A percentile compares a stretch with the other conserved stretches of the same genome.
phyloP scores from a whole-genome alignment of 2,329 filamentous ascomycete species.

The Lachnellula arida region DNA sequence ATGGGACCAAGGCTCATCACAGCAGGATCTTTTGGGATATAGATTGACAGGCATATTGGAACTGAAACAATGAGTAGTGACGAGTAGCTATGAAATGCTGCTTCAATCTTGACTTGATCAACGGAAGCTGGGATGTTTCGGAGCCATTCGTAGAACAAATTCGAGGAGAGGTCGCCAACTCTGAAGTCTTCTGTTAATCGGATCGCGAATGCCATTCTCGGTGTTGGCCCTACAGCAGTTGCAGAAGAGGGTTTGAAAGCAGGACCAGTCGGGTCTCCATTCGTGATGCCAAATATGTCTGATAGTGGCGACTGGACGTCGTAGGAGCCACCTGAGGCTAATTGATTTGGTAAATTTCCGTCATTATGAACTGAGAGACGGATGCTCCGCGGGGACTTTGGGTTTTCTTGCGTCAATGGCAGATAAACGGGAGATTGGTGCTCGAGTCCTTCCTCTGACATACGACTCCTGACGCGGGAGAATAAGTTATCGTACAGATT shows the following conservation, averaged over 20 bases:
- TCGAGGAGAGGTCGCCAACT: slow-evolving; percentile 12
- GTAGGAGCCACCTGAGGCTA: not conserved
- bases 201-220: slow-evolving; percentile 22
- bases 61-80: slow-evolving; percentile 23
- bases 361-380: slow-evolving; percentile 13
- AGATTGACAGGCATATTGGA: slow-evolving; percentile 24
- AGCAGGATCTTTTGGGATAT: slow-evolving; percentile 18
- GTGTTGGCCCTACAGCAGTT: slow-evolving; percentile 4
- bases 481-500: slow-evolving; percentile 24
- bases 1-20: slow-evolving; percentile 20
- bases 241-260: slow-evolving; percentile 18
- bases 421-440: slow-evolving; percentile 12
- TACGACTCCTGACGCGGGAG: slow-evolving; percentile 13
- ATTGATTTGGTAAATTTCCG: not conserved
- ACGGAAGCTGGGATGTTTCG: slow-evolving; percentile 16
- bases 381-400: slow-evolving; percentile 18
- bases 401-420: slow-evolving; percentile 13
- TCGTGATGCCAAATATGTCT: not conserved
- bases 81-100: slow-evolving; percentile 20
- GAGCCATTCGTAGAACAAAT: slow-evolving; percentile 21
- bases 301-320: slow-evolving; percentile 7
- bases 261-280: slow-evolving; percentile 4
- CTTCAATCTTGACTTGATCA: slow-evolving; percentile 24
- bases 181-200: slow-evolving; percentile 16
- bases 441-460: slow-evolving; percentile 8